phyloP scores from a whole-genome alignment of 1,139 yeast genomes.

The Kazachstania sp. region DNA sequence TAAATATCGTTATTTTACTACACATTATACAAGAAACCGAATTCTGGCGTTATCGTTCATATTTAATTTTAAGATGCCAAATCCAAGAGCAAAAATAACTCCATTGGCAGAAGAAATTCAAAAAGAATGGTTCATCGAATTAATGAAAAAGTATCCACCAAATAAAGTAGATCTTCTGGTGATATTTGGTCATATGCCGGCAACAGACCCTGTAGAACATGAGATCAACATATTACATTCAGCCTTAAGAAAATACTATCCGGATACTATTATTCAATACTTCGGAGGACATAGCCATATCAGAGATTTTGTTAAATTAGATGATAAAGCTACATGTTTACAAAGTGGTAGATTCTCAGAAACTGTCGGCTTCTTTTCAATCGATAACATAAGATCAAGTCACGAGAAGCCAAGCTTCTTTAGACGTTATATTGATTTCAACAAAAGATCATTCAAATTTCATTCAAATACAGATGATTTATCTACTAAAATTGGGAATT shows the following conservation, averaged over 20 bases:
- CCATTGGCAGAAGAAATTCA: conserved; percentile 50
- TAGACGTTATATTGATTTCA: conserved; percentile 77
- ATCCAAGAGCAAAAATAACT: conserved; percentile 54
- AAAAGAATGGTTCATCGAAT: conserved; percentile 56
- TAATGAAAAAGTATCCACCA: conserved; percentile 37
- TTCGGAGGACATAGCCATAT: conserved; percentile 96
- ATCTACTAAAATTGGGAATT: conserved; percentile 36
- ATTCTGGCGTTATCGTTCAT: conserved; percentile 71
- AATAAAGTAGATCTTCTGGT: conserved; percentile 56
- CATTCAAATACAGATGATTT: conserved; percentile 39
- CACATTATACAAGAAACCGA: conserved; percentile 44
- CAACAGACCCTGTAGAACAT: conserved; percentile 48
- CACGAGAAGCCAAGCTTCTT: conserved; percentile 31
- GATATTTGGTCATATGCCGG: conserved; percentile 76
- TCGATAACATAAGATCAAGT: conserved; percentile 32
- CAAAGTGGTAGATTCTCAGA: conserved; percentile 93
- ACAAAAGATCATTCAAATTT: conserved; percentile 53
- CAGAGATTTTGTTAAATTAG: conserved; percentile 69
- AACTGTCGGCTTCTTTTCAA: conserved; percentile 79
- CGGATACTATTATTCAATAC: conserved; percentile 63
- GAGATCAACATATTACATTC: conserved; percentile 42
- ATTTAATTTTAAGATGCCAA: conserved; percentile 63
- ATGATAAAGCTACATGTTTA: conserved; percentile 58
- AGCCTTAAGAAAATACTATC: conserved; percentile 48
- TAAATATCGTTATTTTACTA: conserved; percentile 54